A percentile compares a stretch with the other conserved stretches of the same genome.
Conservation (phyloP, 2,329 filamentous ascomycete genomes). For the Aschersonia sp. region DNA sequence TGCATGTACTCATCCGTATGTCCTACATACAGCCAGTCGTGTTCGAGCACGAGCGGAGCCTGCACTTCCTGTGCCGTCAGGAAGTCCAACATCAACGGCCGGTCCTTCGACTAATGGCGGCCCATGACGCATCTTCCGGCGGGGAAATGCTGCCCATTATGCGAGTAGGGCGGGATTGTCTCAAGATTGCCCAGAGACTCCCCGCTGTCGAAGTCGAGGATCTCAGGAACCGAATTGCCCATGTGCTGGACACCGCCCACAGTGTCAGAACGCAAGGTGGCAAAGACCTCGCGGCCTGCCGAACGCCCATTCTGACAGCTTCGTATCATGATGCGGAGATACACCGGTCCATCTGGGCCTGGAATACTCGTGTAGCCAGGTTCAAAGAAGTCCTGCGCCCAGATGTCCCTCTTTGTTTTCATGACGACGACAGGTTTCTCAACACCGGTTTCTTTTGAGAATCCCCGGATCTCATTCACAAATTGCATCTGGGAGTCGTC, state of each 20-base stretch:
- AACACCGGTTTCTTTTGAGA: background rate
- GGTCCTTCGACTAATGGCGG: background rate
- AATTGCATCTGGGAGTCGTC: background rate
- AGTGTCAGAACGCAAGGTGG: slow-evolving; percentile 13
- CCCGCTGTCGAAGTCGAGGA: slow-evolving; percentile 3
- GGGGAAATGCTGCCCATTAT: slow-evolving; percentile 8
- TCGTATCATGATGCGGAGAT: slow-evolving; percentile 13
- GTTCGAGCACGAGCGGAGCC: slow-evolving; percentile 16
- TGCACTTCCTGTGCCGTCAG: slow-evolving; percentile 19
- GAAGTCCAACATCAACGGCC: slow-evolving; percentile 11
- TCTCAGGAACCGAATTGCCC: background rate
- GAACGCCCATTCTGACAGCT: slow-evolving; percentile 6
- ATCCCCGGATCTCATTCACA: background rate
- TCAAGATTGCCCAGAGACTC: slow-evolving; percentile 19
- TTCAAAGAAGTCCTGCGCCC: slow-evolving; percentile 25
- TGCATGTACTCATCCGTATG: slow-evolving; percentile 15
- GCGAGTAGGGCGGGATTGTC: slow-evolving; percentile 18
- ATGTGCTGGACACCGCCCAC: slow-evolving; percentile 17
- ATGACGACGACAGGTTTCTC: slow-evolving; percentile 2
- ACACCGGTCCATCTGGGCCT: slow-evolving; percentile 14
- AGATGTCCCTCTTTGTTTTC: slow-evolving; percentile 11
- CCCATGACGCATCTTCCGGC: slow-evolving; percentile 10
- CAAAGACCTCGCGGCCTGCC: slow-evolving; percentile 17
- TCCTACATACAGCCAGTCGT: slow-evolving; percentile 11
- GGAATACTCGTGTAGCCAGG: slow-evolving; percentile 23